Evolutionary conservation across 1,139 yeast species (phyloP).

Genomic region (Kazachstania sp.): DNA sequence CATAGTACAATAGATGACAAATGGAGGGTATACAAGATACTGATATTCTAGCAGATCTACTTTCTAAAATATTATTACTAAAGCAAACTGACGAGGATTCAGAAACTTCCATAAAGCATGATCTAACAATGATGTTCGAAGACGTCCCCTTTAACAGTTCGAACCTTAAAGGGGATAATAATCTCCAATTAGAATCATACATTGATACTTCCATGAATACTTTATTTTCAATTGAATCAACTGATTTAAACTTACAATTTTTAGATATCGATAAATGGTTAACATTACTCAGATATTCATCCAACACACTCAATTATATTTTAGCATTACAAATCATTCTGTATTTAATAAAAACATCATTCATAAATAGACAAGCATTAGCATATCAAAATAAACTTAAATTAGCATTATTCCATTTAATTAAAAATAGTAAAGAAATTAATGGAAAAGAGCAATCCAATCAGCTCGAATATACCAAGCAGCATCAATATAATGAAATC

Average conservation of each 20-base stretch:
- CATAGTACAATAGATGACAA: not conserved
- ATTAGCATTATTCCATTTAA: not conserved
- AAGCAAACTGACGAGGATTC: not conserved
- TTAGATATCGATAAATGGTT: not conserved
- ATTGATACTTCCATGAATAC: not conserved
- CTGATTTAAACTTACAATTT: not conserved
- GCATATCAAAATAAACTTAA: conserved; percentile 1
- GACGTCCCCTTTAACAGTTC: not conserved
- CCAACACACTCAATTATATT: not conserved
- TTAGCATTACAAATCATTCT: conserved; percentile 5
- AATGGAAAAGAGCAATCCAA: not conserved
- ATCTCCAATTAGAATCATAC: not conserved
- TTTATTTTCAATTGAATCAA: not conserved
- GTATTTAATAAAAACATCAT: conserved; percentile 1
- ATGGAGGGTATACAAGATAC: not conserved
- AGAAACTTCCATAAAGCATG: not conserved
- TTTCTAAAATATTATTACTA: not conserved
- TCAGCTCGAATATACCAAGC: not conserved
- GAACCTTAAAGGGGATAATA: not conserved
- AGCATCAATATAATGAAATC: conserved; percentile 1
- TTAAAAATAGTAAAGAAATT: not conserved
- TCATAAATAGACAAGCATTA: conserved; percentile 8
- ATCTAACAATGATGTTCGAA: not conserved
- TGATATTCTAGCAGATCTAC: not conserved
- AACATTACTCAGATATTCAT: not conserved